Base-by-base conservation (phyloP, 257 asterid genomes). In the Rubia yunnanensis region DNA sequence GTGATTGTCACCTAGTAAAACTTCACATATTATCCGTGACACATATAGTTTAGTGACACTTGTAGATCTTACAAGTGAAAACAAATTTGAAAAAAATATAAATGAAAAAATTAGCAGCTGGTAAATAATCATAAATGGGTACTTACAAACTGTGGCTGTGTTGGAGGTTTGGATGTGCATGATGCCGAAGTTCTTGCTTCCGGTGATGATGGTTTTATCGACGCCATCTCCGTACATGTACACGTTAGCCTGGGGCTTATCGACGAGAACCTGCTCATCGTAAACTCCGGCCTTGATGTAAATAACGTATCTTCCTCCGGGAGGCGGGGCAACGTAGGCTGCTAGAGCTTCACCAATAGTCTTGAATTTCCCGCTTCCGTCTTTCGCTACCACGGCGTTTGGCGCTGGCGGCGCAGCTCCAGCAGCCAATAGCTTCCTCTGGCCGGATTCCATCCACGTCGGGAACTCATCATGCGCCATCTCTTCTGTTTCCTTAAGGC, bases 101-200 rank as follows among this genome's bases (percentile, higher is more conserved):
- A 3, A 35, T 35, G 39, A 35, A 35, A 9, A 1, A 46, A 46
- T 1, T 1, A 4, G 22, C 7, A 14, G 53, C 3, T 3, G 6
- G 56, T 5, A 50, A 7, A 49, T 4, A 2, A 6, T 1, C 18
- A 0, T 6, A 15, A 38, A 0, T 5, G 24, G 11, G 17, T 7
- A 66, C 91, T 79, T 74, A 91, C 98, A 89, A 65, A 91, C 87
- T 5, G 98, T 88, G 75, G 96, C 95, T 4, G 96, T 83, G 17
- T 67, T 72, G 71, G 85, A 91, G 13, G 57, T 50, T 57, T 96
- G 88, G 80, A 94, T 86, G 76, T 81, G 60, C 67, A 89, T 89
- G 18, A 95, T 89, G 60, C 76, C 91, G 63, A 86, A 88, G 65
- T 95, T 88, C 41, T 67, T 77, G 68, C 89, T 86, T 48, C 98